phyloP scores from a whole-genome alignment of 2,329 filamentous ascomycete genomes.

The Clarireedia monteithiana region DNA sequence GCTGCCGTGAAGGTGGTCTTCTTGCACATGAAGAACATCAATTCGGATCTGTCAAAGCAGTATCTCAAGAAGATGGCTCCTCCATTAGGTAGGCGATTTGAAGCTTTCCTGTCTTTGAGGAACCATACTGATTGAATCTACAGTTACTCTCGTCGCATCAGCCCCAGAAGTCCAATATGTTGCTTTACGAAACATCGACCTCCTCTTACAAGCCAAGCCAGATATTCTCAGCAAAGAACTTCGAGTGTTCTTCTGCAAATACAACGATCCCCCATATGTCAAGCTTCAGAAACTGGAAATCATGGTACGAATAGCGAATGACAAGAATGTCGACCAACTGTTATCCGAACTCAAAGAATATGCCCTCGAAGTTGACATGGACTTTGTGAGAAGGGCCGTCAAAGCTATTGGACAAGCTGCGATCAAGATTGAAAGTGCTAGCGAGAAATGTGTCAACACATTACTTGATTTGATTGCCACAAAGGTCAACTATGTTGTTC shows the following conservation, averaged over 20 bases:
- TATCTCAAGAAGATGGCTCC: slow-evolving; percentile 99
- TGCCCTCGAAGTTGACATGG: slow-evolving; percentile 97
- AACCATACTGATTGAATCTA: slow-evolving; percentile 13
- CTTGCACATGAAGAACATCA: slow-evolving; percentile 84
- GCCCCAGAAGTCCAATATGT: slow-evolving; percentile 97
- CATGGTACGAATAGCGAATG: slow-evolving; percentile 98
- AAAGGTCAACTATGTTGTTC: slow-evolving; percentile 98
- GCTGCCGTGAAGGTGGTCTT: slow-evolving; percentile 98
- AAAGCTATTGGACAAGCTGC: slow-evolving; percentile 96
- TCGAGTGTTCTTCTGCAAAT: slow-evolving; percentile 99
- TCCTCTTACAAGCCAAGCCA: slow-evolving; percentile 89
- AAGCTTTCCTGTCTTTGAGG: not conserved
- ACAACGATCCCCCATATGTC: slow-evolving; percentile 95
- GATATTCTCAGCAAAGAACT: slow-evolving; percentile 97
- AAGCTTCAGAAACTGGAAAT: slow-evolving; percentile 98
- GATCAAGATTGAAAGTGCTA: slow-evolving; percentile 94
- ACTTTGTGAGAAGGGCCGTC: slow-evolving; percentile 89
- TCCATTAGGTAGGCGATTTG: slow-evolving; percentile 59
- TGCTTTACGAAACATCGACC: slow-evolving; percentile 89
- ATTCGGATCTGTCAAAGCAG: slow-evolving; percentile 67
- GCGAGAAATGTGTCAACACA: slow-evolving; percentile 91
- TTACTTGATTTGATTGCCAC: slow-evolving; percentile 90
- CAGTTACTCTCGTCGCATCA: slow-evolving; percentile 91
- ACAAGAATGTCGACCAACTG: slow-evolving; percentile 91
- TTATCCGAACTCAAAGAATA: slow-evolving; percentile 95